Base-by-base conservation (phyloP, 305 asterid genomes). In the Rubia peregrina region DNA sequence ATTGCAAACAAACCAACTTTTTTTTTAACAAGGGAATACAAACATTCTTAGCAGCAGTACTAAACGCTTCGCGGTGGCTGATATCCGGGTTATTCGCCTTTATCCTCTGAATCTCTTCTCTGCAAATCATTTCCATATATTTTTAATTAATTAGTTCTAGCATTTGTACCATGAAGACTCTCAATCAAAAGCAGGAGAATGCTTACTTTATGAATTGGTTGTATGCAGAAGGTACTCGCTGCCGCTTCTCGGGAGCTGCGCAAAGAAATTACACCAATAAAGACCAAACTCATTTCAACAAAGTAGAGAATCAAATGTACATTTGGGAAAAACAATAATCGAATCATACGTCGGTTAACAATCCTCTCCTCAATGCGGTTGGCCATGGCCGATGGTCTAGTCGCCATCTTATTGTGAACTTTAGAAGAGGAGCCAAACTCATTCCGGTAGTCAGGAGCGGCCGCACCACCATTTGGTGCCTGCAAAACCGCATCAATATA, bases 21-120 rank as follows among this genome's bases (percentile, higher is more conserved):
- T 60, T 33, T 55, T 51, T 0, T 1, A 6, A 21, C 36, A 41
- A 51, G n/a, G 44, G 49, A 78, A 3, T 41, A 40, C 84, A 81
- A 77, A 91, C 97, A 77, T 91, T 91, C 79, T 91, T 91, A 53
- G 97, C 97, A 79, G 97, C 97, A 78, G 96, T 91, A 73, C 97
- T 91, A 74, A 91, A 91, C 42, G 97, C 97, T 82, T 89, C 97
- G 78, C 96, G 86, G 80, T 91, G 97, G 74, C 79, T 85, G 61
- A 91, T 91, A 67, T 89, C 92, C 38, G 97, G 97, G 68, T 91
- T 89, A 65, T 87, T 91, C 17, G 95, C 90, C 80, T 91, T 91
- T 77, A 91, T 91, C 86, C 97, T 85, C 80, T 91, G 96, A 77
- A 91, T 91, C 80, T 91, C 97, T 78, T 89, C 97, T 68, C 97